These are phyloP conservation scores for Ceratocystiopsis sp. DNA, from an alignment of 2,329 filamentous ascomycete genomes.

Conservation along the genomic window DNA sequence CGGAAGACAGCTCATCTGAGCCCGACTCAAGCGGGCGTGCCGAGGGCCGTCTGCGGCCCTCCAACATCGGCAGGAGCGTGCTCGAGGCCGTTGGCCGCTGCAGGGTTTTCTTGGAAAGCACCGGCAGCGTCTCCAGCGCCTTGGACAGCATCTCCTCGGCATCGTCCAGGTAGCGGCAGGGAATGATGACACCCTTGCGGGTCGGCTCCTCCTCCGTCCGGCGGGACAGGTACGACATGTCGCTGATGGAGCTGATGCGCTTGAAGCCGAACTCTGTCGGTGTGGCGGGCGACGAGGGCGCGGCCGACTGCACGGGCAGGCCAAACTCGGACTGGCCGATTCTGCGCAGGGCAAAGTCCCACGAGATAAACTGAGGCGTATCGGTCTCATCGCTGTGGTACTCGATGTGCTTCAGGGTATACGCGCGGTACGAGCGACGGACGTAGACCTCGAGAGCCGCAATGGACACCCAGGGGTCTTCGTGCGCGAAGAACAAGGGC, in stretches of 20 bases:
- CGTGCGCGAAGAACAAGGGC: constrained; percentile 85
- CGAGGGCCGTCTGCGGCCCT: constrained; percentile 22
- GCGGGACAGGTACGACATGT: constrained; percentile 75
- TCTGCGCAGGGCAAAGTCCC: constrained; percentile 93
- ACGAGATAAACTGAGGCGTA: constrained; percentile 60
- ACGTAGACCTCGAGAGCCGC: constrained; percentile 93
- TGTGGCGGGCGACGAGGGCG: constrained; percentile 70
- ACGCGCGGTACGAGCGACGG: constrained; percentile 90
- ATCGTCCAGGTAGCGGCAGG: constrained; percentile 86
- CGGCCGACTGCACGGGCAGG: constrained; percentile 59
- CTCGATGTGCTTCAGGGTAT: constrained; percentile 74
- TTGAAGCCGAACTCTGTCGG: constrained; percentile 52
- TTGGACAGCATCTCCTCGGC: constrained; percentile 72
- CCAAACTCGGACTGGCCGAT: constrained; percentile 84
- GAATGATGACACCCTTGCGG: constrained; percentile 86
- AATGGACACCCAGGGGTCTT: constrained; percentile 84
- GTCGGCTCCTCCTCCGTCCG: constrained; percentile 60
- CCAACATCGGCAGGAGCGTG: constrained; percentile 36
- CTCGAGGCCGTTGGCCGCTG: constrained; percentile 24
- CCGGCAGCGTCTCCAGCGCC: constrained; percentile 68
- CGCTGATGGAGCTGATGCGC: constrained; percentile 85
- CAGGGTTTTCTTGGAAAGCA: constrained; percentile 23
- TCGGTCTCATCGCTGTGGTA: constrained; percentile 66
- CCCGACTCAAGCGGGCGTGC: no score
- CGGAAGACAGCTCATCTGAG: constrained; percentile 65